Base-by-base conservation (phyloP, 345 rosid species). In the Viola odorata region DNA sequence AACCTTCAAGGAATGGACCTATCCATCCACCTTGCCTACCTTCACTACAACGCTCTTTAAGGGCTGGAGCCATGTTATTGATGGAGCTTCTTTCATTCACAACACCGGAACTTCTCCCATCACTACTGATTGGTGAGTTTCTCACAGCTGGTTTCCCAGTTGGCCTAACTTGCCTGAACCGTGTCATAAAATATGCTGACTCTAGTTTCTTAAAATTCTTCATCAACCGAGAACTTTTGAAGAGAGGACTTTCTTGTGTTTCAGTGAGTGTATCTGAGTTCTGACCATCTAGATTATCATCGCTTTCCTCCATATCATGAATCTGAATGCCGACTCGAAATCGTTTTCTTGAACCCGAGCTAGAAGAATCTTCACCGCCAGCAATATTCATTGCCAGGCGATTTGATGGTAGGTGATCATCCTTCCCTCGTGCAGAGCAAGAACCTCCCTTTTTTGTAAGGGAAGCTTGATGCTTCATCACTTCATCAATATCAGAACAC, bases 181-280 rank as follows among this genome's bases (percentile, higher is more conserved):
- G 85, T 37, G 99, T 85, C 68, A 85, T 60, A 72, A 88, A 86
- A 73, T 94, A 94, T 23, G 91, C 96, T 0, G 91, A 70, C 75
- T 94, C 97, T 38, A 94, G 77, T 75, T 88, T 90, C 89, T 84
- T 86, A 68, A 94, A 86, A 77, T 90, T 94, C 75, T 80, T 83
- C 92, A 88, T 88, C 75, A 94, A 70, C 41, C 91, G 76, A 23
- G 95, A 81, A 70, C 80, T 85, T 77, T 80, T 81, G 50, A 75
- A 74, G 56, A 90, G 81, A 67, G 70, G 53, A 68, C 79, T 82
- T 65, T 81, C 89, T 64, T 67, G 87, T 47, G 77, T 81, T 52
- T 80, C 81, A 1, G 75, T 62, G 53, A 63, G 67, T 40, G 65
- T 62, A 71, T 78, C 80, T 1, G 59, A 75, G 60, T 73, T 73